phyloP scores from a whole-genome alignment of 169 alveolate genomes.

The Eimeria sp. region DNA sequence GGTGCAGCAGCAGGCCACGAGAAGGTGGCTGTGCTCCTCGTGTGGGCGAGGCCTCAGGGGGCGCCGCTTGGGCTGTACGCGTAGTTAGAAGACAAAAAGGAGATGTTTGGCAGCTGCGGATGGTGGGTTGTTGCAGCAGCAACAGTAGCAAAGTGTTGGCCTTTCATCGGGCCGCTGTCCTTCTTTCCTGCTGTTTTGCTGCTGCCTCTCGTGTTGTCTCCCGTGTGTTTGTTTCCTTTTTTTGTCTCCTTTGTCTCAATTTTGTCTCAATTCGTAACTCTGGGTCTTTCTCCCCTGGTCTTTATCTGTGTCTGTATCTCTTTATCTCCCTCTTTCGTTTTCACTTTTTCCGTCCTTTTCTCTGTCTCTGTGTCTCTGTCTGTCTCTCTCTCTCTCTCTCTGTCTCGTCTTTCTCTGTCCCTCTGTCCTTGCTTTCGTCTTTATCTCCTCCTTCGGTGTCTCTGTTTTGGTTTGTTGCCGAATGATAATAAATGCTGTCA shows the following conservation, averaged over 20 bases:
- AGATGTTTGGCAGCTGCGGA: conserved; percentile 49
- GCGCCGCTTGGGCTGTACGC: conserved; percentile 22
- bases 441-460: background rate
- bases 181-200: background rate
- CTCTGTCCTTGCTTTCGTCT: background rate
- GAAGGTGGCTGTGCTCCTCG: background rate
- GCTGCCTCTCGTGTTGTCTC: no score
- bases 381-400: background rate
- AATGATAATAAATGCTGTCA: background rate
- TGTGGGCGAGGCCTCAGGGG: background rate
- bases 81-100: background rate
- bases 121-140: background rate
- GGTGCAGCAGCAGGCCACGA: background rate
- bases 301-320: no score
- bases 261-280: no score
- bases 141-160: background rate
- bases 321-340: no score
- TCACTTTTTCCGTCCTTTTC: no score
- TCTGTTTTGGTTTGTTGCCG: background rate
- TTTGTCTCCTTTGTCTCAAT: no score
- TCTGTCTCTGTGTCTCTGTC: no score
- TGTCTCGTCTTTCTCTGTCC: background rate
- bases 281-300: no score
- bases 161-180: background rate
- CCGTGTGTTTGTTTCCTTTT: no score